Base-by-base conservation (phyloP, 176 grass and related monocot genomes). In the Typha latifolia region DNA sequence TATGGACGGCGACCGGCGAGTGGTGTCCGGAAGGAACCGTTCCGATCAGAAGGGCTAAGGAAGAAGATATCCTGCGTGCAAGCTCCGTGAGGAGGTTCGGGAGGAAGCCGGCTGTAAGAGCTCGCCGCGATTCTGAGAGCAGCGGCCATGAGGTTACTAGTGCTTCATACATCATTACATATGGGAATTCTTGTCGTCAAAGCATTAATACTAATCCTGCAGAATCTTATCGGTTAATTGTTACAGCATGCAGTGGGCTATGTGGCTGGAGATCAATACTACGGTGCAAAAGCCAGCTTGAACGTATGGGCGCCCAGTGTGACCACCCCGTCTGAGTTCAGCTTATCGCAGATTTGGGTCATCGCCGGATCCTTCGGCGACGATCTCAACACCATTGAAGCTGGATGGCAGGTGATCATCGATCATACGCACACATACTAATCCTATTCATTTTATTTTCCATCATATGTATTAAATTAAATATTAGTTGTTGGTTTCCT, bases 381-480 rank as follows among this genome's bases (percentile, higher is more conserved):
- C 69, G 93, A 97, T 78, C 93, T 97, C 83, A 97, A 97, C 83
- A 97, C 94, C 80, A 79, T 97, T 62, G 94, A 97, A 77, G 94
- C 94, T 3, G 94, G 85, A 4, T 97, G 94, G 94, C 94, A 97
- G 94, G 92, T 96, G 51, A 14, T 55, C 51, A 3, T 29, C 27
- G 27, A 29, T 5, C 15, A 6, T 16, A 16, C 51, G 18, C 5
- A 55, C 14, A 16, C 51, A 18, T 55, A 55, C 51, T 55, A 55
- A 18, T 55, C 14, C 7, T 14, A 55, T 18, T n/a, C 18, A 55
- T 5, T 55, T 55, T 18, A 7, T 55, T 59, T 59, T 21, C 11
- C 7, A 21, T 6, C 2, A 6, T 8, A 59, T 59, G n/a, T 9
- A 14, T 18, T 55, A 3, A 29, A 43, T 10, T 51, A 59, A 59